Evolutionary conservation across 75 land plant species (phyloP), one percentile per base, ranked within the genome.

Genomic region (Isoetes taiwanensis): DNA sequence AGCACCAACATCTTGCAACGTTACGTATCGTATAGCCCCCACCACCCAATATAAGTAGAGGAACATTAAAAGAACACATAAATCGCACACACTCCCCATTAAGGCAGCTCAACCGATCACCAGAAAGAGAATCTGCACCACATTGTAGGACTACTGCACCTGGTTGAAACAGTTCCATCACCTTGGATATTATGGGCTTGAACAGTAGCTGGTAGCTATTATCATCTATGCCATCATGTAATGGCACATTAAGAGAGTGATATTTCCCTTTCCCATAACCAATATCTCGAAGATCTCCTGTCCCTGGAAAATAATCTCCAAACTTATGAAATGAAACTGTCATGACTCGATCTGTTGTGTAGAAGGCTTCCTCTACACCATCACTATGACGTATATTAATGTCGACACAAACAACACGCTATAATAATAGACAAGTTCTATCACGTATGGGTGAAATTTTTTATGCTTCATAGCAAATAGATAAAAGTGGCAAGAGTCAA

Each of bases 321-420:
- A 74, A 83, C 59, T 83, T 83, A 57, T 83, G 86, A 52, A 83
- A 83, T 28, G 86, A 83, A n/a, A 80, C 83, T 5, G 86, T 83
- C 86, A 83, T 83, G 19, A 83, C 86, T 62, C 86, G 61, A 41
- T 83, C 86, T 30, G 86, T 83, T 5, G 80, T 73, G 64, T 71
- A 83, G 59, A 80, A 83, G 21, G 86, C 86, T 59, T 84, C 88
- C 62, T 84, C 88, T 6, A 84, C 88, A 39, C 88, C 88, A 72
- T 84, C 88, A 26, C 88, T 84, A 62, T 84, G 88, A 63, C 80
- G 88, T n/a, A 84, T 72, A 63, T 84, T 84, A 54, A 84, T 84
- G 35, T 84, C 88, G 24, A 84, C 72, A 54, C 80, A 84, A 12
- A 84, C 62, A 20, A 84, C 88, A 37, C 88, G 78, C 88, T 84